Evolutionary conservation across 441 rosid species (phyloP), one percentile per base, ranked within the genome.

Genomic region (Erysimum cheiri): DNA sequence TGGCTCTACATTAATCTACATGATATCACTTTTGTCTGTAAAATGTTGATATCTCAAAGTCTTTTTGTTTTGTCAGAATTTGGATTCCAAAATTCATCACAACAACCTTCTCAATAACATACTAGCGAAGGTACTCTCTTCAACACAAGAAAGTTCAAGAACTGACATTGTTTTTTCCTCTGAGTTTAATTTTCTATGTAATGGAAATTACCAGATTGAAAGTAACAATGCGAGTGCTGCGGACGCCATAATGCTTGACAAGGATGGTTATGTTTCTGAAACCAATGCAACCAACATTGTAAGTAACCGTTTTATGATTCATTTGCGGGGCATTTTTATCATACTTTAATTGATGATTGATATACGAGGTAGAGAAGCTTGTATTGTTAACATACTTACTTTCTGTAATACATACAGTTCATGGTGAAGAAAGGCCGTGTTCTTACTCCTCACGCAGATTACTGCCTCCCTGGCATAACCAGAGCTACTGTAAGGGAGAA

Each of bases 221-320:
- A 90, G 93, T 56, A 91, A 91, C 78, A 91, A 91, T 79, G 87
- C 87, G 11, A 70, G 72, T 33, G 87, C 89, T 2, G 85, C 62
- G 67, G 96, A 91, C 57, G 96, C 96, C 1, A 87, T 93, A 72
- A 93, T 93, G 97, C 97, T 90, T 60, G 97, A 90, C 87, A 86
- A 89, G 71, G 92, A 90, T 76, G 97, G 96, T 69, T 93, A 73
- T 78, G 94, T 93, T 11, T 91, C 96, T 29, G 97, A 91, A 83
- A 91, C 98, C 71, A 89, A 91, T 81, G 98, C 97, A 53, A 93
- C 97, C 19, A 93, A 93, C 83, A 85, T 88, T 67, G 98, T 90
- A 82, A 86, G 96, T 63, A 43, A 41, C 2, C 41, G 6, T 43
- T 41, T 64, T 12, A n/a, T 50, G 24, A 5, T 40, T 31, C n/a